Conservation (phyloP, 306 rosid genomes). For the Ochetophila trinervis region DNA sequence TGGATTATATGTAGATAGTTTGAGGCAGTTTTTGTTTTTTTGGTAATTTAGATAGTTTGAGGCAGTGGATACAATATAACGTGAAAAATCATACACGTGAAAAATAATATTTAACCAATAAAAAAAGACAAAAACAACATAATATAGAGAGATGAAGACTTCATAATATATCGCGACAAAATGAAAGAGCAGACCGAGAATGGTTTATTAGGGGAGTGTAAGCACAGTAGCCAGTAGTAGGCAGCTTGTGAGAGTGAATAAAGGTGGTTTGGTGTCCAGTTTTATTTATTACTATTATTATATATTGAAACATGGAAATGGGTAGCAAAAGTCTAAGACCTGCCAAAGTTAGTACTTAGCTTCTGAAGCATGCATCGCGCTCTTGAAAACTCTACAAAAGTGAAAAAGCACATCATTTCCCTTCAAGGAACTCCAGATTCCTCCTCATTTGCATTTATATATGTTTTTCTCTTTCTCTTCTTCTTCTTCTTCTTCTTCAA, state of each 20-base stretch:
- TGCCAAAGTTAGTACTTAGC: conserved; percentile 43
- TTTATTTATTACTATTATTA: too few species aligned
- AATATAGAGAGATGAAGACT: neutral
- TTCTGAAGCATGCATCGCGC: conserved; percentile 47
- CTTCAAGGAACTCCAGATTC: conserved; percentile 74
- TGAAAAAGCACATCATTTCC: conserved; percentile 36
- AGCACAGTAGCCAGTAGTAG: too few species aligned
- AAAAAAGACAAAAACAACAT: neutral
- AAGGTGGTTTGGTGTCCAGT: too few species aligned
- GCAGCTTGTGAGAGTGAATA: too few species aligned
- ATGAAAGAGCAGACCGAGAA: conserved; percentile 1
- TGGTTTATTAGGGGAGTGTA: conserved; percentile 21
- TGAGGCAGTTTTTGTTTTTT: too few species aligned
- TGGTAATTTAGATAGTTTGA: too few species aligned
- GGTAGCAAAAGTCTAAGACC: conserved; percentile 17
- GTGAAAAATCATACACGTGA: too few species aligned
- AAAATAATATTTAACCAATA: neutral
- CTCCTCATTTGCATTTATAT: neutral
- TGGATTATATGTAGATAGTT: too few species aligned
- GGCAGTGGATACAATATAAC: too few species aligned
- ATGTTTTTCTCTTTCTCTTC: neutral
- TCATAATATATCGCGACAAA: conserved; percentile 21
- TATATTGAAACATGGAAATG: too few species aligned
- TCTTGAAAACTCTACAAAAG: conserved; percentile 21
- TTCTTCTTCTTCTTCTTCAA: conserved; percentile 1